Conservation (phyloP, 139 green algal species). For the Chlamydomonas incerta region DNA sequence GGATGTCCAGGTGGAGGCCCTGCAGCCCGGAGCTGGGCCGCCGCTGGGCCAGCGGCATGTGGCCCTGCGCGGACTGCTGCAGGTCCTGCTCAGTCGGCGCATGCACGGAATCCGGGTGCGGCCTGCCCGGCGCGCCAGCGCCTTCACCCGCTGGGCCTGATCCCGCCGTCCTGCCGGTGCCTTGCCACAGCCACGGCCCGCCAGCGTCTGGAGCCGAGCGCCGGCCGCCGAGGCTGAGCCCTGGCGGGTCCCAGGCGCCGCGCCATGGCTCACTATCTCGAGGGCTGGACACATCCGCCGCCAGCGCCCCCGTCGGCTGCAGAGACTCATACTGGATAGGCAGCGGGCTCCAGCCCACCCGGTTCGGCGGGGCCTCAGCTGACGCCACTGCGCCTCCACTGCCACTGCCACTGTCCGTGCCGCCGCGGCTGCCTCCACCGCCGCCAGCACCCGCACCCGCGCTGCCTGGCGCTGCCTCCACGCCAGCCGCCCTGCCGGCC, state of each 20-base stretch:
- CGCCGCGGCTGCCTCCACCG: too few species aligned
- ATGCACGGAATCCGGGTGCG: background rate
- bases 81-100: background rate
- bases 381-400: too few species aligned
- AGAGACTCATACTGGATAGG: slow-evolving; percentile 28
- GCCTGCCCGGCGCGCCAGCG: too few species aligned
- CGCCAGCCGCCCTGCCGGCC: background rate
- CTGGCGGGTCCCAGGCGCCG: slow-evolving; percentile 4
- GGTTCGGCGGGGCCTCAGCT: too few species aligned
- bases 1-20: background rate
- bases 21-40: background rate
- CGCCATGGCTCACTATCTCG: background rate
- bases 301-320: background rate
- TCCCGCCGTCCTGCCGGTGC: too few species aligned
- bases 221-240: background rate
- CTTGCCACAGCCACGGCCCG: background rate
- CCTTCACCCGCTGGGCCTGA: background rate
- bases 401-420: too few species aligned
- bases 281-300: background rate
- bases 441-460: too few species aligned
- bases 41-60: background rate
- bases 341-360: background rate
- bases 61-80: background rate
- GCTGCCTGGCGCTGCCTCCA: too few species aligned
- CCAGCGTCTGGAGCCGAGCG: too few species aligned